phyloP scores from a whole-genome alignment of 345 rosid species.

The Eucalyptus fibrosa region DNA sequence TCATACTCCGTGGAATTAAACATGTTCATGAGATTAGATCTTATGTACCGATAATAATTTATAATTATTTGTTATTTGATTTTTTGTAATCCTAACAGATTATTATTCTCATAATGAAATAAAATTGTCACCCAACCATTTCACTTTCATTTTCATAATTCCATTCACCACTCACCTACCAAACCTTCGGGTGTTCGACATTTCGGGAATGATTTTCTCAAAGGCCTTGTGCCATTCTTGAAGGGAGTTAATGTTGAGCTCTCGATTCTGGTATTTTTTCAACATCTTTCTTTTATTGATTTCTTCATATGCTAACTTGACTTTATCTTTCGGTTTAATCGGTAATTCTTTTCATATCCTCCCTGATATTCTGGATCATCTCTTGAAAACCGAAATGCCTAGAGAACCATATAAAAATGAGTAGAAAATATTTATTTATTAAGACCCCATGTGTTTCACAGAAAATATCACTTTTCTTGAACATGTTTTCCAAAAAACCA shows the following conservation, averaged over 20 bases:
- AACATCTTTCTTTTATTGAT: no score
- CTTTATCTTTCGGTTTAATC: background rate
- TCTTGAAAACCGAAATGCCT: background rate
- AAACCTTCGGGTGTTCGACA: constrained; percentile 30
- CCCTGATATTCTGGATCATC: background rate
- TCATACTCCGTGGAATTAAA: no score
- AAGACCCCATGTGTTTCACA: accelerated
- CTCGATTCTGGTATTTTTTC: constrained; percentile 20
- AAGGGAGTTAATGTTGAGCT: constrained; percentile 7
- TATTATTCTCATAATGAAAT: no score
- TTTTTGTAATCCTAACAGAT: accelerated
- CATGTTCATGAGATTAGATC: no score
- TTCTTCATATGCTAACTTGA: background rate
- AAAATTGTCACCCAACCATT: no score
- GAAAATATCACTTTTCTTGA: no score
- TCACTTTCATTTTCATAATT: no score
- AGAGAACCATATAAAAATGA: no score
- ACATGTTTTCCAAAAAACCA: no score
- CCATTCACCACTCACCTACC: constrained; percentile 30
- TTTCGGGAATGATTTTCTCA: constrained; percentile 51
- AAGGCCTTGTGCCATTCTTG: constrained; percentile 37
- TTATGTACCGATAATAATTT: background rate
- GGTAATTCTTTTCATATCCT: no score
- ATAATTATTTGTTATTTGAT: no score
- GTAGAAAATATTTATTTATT: background rate